Base-by-base conservation (phyloP, 2,329 filamentous ascomycete genomes). In the Colletotrichum plurivorum region DNA sequence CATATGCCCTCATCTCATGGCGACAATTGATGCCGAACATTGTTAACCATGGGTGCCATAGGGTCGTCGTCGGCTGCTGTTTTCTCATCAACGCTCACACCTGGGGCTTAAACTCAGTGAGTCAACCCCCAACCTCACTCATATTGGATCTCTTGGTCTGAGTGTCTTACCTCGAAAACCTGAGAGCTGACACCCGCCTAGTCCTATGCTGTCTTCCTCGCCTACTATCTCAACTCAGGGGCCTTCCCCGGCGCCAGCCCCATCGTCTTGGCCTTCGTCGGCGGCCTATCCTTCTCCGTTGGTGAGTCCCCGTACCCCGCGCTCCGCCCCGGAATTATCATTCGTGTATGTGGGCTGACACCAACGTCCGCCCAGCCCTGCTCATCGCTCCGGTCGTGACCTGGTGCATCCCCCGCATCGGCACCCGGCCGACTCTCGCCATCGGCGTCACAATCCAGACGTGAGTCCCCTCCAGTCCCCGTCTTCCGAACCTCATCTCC, bases 191-290 rank as follows among this genome's bases (percentile, higher is more conserved):
- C 52, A 59, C 41, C 18, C 15, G 25, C 36, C 27, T 1, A 86
- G 84, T 85, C 87, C 2, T 93, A 87, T 70, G 79, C 82, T 54
- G 85, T 89, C 43, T 90, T 89, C 73, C 81, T 89, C 5, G 87
- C 87, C 5, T 84, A 88, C 73, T 89, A 88, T 68, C 81, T 89
- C 16, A 82, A 85, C 18, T 87, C 86, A 56, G 82, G 89, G 60
- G 84, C 85, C 22, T 94, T 92, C 71, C 86, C 89, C 0, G 88
- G 87, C 15, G 87, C 92, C 2, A 89, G 88, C 0, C 80, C 87
- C 2, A 85, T 95, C 2, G 85, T 90, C 6, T 95, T 91, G 78
- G 93, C 93, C 48, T 94, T 95, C 76, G 86, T 95, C n/a, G 93
- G 93, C 31, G 90, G 90, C 0, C 82, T 93, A 0, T 91, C 89